Conservation (phyloP, 495 filamentous ascomycete species). For the Xylaria curta region DNA sequence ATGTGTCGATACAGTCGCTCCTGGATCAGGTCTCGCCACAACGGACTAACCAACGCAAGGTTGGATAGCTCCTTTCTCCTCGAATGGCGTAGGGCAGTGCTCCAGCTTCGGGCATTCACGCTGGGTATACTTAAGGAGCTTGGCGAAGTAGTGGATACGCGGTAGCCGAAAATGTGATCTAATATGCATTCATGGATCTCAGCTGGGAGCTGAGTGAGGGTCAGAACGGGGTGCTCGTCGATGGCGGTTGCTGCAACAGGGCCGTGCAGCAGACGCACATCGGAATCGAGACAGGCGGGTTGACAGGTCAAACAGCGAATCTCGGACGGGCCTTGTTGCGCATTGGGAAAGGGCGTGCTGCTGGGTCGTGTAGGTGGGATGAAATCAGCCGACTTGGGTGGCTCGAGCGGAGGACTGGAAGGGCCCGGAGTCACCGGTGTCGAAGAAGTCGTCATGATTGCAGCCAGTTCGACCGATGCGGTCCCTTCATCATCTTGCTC, state of each 20-base stretch:
- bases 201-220: slow-evolving; percentile 64
- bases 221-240: slow-evolving; percentile 41
- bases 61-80: slow-evolving; percentile 69
- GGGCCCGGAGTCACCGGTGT: slow-evolving; percentile 61
- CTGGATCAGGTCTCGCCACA: slow-evolving; percentile 71
- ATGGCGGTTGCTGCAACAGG: slow-evolving; percentile 29
- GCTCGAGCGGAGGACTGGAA: slow-evolving; percentile 58
- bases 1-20: slow-evolving; percentile 74
- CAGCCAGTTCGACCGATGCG: slow-evolving; percentile 51
- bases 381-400: slow-evolving; percentile 53
- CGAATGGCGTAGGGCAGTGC: slow-evolving; percentile 69
- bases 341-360: slow-evolving; percentile 63
- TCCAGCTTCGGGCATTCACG: slow-evolving; percentile 63
- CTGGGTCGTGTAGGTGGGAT: slow-evolving; percentile 59
- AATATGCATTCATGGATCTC: slow-evolving; percentile 77
- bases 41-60: slow-evolving; percentile 64
- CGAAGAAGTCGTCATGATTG: slow-evolving; percentile 58
- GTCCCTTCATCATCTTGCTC: slow-evolving; percentile 50
- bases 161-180: slow-evolving; percentile 71
- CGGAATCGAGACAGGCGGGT: slow-evolving; percentile 35
- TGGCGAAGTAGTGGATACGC: slow-evolving; percentile 62
- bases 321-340: slow-evolving; percentile 51
- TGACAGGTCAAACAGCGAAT: slow-evolving; percentile 49
- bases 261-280: slow-evolving; percentile 33
- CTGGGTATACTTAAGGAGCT: slow-evolving; percentile 52